Evolutionary conservation across 1,284 basidiomycete genomes (phyloP).

Genomic region (Papiliotrema nemorosa): DNA sequence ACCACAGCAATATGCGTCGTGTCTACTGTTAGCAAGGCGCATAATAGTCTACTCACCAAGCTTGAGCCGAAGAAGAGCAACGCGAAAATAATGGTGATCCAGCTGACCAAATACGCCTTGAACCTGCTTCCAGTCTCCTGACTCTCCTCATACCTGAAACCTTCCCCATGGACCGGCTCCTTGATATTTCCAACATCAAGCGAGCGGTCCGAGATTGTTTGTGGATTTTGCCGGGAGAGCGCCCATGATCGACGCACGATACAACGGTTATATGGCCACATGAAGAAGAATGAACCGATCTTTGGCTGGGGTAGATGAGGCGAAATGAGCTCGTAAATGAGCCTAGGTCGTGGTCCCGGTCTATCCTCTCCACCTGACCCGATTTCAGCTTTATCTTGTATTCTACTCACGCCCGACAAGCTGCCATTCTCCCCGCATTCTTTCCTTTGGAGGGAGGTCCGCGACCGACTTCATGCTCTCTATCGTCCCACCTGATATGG

Average conservation of each 20-base stretch:
- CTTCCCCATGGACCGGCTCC: constrained; percentile 57
- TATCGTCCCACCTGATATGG: constrained; percentile 68
- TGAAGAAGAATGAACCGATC: constrained; percentile 61
- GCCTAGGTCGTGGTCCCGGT: constrained; percentile 44
- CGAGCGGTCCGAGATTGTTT: not conserved
- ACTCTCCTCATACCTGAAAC: constrained; percentile 74
- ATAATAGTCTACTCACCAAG: constrained; percentile 9
- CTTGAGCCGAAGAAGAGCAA: constrained; percentile 33
- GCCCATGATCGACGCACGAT: constrained; percentile 77
- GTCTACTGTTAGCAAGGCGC: not conserved
- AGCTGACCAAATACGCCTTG: constrained; percentile 13
- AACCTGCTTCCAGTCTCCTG: constrained; percentile 27
- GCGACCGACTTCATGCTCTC: constrained; percentile 55
- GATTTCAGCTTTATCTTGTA: not conserved
- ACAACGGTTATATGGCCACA: constrained; percentile 61
- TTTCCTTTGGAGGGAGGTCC: constrained; percentile 51
- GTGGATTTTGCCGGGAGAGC: constrained; percentile 54
- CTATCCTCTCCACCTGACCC: constrained; percentile 1
- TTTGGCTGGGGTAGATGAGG: constrained; percentile 49
- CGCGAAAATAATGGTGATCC: constrained; percentile 21
- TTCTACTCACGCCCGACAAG: not conserved
- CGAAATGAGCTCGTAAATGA: constrained; percentile 54
- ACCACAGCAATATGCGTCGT: not conserved
- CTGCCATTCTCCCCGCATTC: constrained; percentile 44
- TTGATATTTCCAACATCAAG: not conserved